phyloP scores from a whole-genome alignment of 2,329 filamentous ascomycete genomes.

The Aureobasidium melanogenum region DNA sequence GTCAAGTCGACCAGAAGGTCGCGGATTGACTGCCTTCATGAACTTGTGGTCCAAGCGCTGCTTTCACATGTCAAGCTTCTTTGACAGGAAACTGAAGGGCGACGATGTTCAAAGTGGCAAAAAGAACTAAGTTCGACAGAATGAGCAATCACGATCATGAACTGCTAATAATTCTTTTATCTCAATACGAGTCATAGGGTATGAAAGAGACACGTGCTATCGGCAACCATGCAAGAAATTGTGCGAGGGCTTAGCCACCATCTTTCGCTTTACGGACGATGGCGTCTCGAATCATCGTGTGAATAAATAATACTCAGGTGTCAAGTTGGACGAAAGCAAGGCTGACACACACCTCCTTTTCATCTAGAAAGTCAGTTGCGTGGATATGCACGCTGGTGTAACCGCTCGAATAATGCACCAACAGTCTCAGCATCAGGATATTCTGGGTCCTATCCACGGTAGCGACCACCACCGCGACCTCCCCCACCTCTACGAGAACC shows the following conservation, averaged over 20 bases:
- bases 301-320: not conserved
- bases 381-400: not conserved
- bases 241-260: no score
- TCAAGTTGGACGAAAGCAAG: not conserved
- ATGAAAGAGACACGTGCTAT: no score
- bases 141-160: not conserved
- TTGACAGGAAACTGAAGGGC: not conserved
- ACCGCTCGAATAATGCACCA: not conserved
- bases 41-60: not conserved
- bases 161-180: not conserved
- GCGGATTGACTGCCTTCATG: not conserved
- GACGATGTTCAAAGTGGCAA: no score
- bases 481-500: constrained; percentile 14
- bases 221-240: no score
- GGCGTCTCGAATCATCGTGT: not conserved
- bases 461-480: constrained; percentile 19
- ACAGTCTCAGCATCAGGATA: not conserved
- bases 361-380: not conserved
- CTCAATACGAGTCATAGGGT: no score
- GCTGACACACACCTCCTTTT: not conserved
- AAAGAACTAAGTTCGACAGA: no score
- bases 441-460: constrained; percentile 15
- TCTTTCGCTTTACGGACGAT: no score
- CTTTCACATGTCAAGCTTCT: constrained; percentile 1
- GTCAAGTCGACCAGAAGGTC: not conserved